Evolutionary conservation across 805 yeast species (phyloP).

Genomic region (Millerago galiae): DNA sequence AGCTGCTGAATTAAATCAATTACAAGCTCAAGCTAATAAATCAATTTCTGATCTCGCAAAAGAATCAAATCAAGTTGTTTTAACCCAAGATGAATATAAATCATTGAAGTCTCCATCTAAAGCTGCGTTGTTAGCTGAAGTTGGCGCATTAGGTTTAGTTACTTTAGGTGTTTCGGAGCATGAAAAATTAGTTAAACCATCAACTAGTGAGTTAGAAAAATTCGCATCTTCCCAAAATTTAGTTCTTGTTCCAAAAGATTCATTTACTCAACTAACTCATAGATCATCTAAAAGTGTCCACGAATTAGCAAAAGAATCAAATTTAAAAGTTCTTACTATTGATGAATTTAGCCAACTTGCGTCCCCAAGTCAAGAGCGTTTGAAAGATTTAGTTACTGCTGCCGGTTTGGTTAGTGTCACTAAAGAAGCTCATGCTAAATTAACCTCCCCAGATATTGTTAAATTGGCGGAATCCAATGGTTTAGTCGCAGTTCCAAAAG

Average conservation of each 20-base stretch:
- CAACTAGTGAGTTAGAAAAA: slow-evolving; percentile 4
- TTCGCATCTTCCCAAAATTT: slow-evolving; percentile 3
- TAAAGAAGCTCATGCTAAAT: neutral
- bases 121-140: slow-evolving; percentile 4
- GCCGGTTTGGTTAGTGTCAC: slow-evolving; percentile 10
- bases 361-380: slow-evolving; percentile 3
- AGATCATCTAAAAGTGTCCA: slow-evolving; percentile 5
- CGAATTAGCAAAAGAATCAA: slow-evolving; percentile 8
- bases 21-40: slow-evolving; percentile 8
- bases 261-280: neutral
- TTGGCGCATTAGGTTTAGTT: slow-evolving; percentile 8
- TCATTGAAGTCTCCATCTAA: slow-evolving; percentile 14
- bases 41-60: slow-evolving; percentile 7
- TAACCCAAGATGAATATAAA: slow-evolving; percentile 14
- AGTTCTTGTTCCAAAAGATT: slow-evolving; percentile 6
- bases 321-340: slow-evolving; percentile 1
- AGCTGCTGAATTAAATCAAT: slow-evolving; percentile 3
- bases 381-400: slow-evolving; percentile 2
- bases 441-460: slow-evolving; percentile 12
- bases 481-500: slow-evolving; percentile 11
- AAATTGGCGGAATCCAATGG: slow-evolving; percentile 14
- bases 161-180: slow-evolving; percentile 5
- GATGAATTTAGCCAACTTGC: slow-evolving; percentile 1
- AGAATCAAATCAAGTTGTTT: slow-evolving; percentile 9
- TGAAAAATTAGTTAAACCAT: slow-evolving; percentile 7